A percentile compares a stretch with the other conserved stretches of the same genome.
Conservation (phyloP, 2,329 filamentous ascomycete species). For the Teratosphaeria viscida region DNA sequence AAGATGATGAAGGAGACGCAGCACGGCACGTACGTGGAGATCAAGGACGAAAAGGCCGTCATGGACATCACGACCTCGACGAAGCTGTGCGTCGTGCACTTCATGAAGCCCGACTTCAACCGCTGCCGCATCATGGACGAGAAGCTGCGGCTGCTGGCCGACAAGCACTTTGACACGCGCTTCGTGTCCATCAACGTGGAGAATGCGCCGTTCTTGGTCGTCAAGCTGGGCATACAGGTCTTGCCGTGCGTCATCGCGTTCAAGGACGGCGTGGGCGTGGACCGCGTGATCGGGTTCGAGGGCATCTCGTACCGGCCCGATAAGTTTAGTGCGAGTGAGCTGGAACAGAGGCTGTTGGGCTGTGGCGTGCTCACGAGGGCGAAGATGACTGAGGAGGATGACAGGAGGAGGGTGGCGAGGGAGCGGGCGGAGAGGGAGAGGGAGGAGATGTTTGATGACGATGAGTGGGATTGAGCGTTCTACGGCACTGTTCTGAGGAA, state of each 20-base stretch:
- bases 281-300: slow-evolving; percentile 50
- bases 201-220: slow-evolving; percentile 49
- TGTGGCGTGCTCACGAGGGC: slow-evolving; percentile 42
- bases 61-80: slow-evolving; percentile 51
- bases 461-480: slow-evolving; percentile 34
- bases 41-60: slow-evolving; percentile 48
- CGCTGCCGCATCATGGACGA: slow-evolving; percentile 53
- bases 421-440: slow-evolving; percentile 21
- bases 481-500: not conserved
- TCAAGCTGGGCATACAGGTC: slow-evolving; percentile 47
- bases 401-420: slow-evolving; percentile 23
- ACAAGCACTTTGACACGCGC: slow-evolving; percentile 48
- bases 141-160: slow-evolving; percentile 45
- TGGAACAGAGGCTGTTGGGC: slow-evolving; percentile 43
- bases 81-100: slow-evolving; percentile 50
- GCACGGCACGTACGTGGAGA: slow-evolving; percentile 44
- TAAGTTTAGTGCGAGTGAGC: slow-evolving; percentile 43
- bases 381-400: slow-evolving; percentile 40
- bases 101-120: slow-evolving; percentile 54
- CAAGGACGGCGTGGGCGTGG: slow-evolving; percentile 44
- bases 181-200: slow-evolving; percentile 50
- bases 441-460: slow-evolving; percentile 35
- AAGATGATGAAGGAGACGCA: slow-evolving; percentile 33
- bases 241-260: slow-evolving; percentile 50
- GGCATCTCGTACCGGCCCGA: slow-evolving; percentile 44